Base-by-base conservation (phyloP, 1,139 yeast genomes). In the Candida pseudoviswanathii region DNA sequence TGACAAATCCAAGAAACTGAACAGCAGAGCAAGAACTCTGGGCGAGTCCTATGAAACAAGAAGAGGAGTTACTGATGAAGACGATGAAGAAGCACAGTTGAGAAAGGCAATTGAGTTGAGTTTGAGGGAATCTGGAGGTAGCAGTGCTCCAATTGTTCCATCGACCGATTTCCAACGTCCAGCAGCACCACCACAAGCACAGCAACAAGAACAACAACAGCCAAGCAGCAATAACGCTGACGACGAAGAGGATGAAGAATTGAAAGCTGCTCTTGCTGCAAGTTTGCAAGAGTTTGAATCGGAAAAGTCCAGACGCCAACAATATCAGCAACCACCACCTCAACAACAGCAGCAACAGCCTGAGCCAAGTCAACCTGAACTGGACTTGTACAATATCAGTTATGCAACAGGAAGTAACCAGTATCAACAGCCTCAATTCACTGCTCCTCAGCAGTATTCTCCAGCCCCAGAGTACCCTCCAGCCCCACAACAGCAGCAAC, bases 231-330 rank as follows among this genome's bases (percentile, higher is more conserved):
- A 25, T 36, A 11, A n/a, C 1, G 52, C 51, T 5, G 78, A 66
- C 3, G 89, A 84, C 2, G 95, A 86, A 6, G 89, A 88, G 30
- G 98, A 94, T 57, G 95, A 86, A 33, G 97, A 90, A 41, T 80
- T 94, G 84, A 88, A 85, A 63, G 96, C 95, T 1, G 99, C 98
- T 0, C 91, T 94, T 53, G 96, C 89, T n/a, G 97, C 96, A 1
- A 89, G 96, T 67, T 75, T 94, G 55, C 77, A 79, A 51, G 97
- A 90, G 53, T 78, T 86, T 64, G 81, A 86, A 57, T 69, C 63
- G n/a, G 68, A 68, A 63, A 61, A 77, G 63, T 59, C 57, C 33
- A 39, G 55, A 4, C 58, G 51, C 45, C 52, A 38, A 29, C 50
- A 33, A 45, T 33, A 38, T 39, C 44, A 48, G 10, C 52, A 45